Base-by-base conservation (phyloP, 2,329 filamentous ascomycete species). In the Hansfordia pulvinata region DNA sequence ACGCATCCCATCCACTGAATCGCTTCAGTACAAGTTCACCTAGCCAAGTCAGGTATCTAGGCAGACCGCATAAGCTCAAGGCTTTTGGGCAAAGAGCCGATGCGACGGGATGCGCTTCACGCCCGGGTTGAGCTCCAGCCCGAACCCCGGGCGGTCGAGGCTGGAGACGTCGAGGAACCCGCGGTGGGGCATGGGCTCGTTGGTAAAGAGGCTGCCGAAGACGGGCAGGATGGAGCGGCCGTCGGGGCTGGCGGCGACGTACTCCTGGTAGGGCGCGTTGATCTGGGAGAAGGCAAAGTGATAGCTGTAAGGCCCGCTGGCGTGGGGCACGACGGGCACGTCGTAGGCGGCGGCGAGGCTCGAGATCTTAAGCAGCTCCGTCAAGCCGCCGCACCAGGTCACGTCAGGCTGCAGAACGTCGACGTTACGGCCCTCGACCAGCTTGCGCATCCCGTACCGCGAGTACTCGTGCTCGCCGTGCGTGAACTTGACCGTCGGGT, bases 381-480 rank as follows among this genome's bases (percentile, higher is more conserved):
- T 94, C 64, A 94, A 53, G 34, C 86, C 86, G 35, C 86, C 86
- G 10, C 93, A 74, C 86, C 86, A 94, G 86, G 94, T 94, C 36
- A 94, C 85, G 46, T 94, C 86, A 10, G 86, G 86, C 57, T 93
- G 86, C 43, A 94, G 74, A 41, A 94, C 93, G 50, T 94, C 86
- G 33, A 94, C 62, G 54, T 93, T 92, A 38, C 85, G 82, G 30
- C 78, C 79, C 55, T 93, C 84, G 35, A 94, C 76, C 22, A 94
- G 70, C 61, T 93, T 92, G 40, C 88, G 80, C 71, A 94, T 94
- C 16, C 86, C 86, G 47, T 86, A 94, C 42, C 84, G 70, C 6
- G 84, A 92, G 61, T 86, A 94, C 53, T 94, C 86, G 57, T 94
- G 86, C 60, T 94, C 86, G 37, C 86, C 86, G 2, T 86, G 93